phyloP scores from a whole-genome alignment of 768 basidiomycete species.

The Auriscalpium orientale region DNA sequence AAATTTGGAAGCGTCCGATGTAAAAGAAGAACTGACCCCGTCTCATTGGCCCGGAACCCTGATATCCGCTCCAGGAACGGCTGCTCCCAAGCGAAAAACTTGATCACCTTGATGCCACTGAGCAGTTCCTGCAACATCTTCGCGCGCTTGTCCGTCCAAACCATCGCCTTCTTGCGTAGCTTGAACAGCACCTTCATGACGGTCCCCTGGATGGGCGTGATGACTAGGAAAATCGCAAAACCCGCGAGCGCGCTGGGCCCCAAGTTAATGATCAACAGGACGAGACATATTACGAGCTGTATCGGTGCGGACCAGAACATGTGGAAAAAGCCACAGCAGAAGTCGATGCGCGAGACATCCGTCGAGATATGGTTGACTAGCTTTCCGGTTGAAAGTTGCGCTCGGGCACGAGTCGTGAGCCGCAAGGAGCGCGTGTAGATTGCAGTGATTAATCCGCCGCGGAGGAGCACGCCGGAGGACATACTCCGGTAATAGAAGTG shows the following conservation, averaged over 20 bases:
- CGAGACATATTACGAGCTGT: constrained; percentile 69
- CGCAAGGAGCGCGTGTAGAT: constrained; percentile 74
- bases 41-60: constrained; percentile 64
- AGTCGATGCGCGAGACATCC: constrained; percentile 88
- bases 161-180: constrained; percentile 68
- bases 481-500: constrained; percentile 79
- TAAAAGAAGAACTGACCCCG: constrained; percentile 38
- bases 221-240: constrained; percentile 56
- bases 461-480: constrained; percentile 70
- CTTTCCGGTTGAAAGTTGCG: constrained; percentile 77
- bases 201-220: constrained; percentile 63
- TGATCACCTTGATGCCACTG: constrained; percentile 87
- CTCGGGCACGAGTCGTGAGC: constrained; percentile 72
- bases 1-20: constrained; percentile 1
- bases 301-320: constrained; percentile 74
- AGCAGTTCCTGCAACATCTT: constrained; percentile 86
- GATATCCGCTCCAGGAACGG: constrained; percentile 73
- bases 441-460: constrained; percentile 81
- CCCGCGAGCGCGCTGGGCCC: constrained; percentile 53
- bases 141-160: constrained; percentile 85
- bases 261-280: constrained; percentile 65
- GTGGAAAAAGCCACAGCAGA: constrained; percentile 73
- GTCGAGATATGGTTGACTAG: constrained; percentile 92
- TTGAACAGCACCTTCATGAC: constrained; percentile 70
- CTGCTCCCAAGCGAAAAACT: constrained; percentile 83